Evolutionary conservation across 2,329 filamentous ascomycete species (phyloP).

Genomic region (Cytospora piceicola): DNA sequence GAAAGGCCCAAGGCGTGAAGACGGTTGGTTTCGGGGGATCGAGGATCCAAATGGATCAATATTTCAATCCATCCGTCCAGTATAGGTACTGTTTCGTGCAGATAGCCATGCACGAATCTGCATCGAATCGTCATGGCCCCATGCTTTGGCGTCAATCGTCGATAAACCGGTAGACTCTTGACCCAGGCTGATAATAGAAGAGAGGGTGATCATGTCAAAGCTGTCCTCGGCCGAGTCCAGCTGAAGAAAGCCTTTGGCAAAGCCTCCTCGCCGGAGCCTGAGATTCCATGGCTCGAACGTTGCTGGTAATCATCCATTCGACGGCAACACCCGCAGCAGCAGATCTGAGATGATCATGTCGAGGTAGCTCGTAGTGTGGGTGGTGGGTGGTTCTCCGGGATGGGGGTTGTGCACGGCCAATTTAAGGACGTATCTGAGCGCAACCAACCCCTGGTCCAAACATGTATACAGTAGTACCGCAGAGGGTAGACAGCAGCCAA

Average conservation of each 20-base stretch:
- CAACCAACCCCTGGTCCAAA: not conserved
- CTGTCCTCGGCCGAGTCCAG: not conserved
- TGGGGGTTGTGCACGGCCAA: not conserved
- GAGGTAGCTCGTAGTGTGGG: not conserved
- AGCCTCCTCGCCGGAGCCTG: too few relatives aligned
- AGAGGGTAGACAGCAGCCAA: not conserved
- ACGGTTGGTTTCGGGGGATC: not conserved
- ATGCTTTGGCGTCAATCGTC: slow-evolving; percentile 2
- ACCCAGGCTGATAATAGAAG: not conserved
- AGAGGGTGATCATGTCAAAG: not conserved
- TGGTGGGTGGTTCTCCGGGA: too few relatives aligned
- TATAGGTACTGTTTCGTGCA: slow-evolving; percentile 2
- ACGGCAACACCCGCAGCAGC: not conserved
- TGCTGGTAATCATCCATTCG: not conserved
- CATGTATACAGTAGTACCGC: too few relatives aligned
- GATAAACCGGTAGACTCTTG: not conserved
- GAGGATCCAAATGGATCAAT: slow-evolving; percentile 12
- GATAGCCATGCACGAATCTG: slow-evolving; percentile 14
- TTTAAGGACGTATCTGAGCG: too few relatives aligned
- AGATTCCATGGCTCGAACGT: not conserved
- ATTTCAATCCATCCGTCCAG: slow-evolving; percentile 18
- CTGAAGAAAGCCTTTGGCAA: not conserved
- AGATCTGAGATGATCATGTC: not conserved
- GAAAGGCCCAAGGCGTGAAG: not conserved
- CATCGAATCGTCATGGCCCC: not conserved